These are phyloP conservation scores for Primulina tabacum DNA, from an alignment of 257 asterid genomes.

Conservation along the genomic window DNA sequence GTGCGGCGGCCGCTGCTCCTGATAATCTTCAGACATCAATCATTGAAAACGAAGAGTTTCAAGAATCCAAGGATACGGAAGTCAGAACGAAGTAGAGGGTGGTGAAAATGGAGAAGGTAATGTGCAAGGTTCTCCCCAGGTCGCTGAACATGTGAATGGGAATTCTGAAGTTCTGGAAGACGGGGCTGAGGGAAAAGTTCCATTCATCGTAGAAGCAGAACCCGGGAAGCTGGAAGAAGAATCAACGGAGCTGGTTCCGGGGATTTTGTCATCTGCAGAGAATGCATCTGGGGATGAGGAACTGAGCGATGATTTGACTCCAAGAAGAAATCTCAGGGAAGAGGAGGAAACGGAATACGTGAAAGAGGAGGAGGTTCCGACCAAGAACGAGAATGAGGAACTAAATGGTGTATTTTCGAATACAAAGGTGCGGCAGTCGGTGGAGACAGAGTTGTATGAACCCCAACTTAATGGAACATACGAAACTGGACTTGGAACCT, in stretches of 20 bases:
- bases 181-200: slow-evolving; percentile 13
- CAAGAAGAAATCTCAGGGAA: slow-evolving; percentile 20
- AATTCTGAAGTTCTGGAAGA: slow-evolving; percentile 4
- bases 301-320: slow-evolving; percentile 20
- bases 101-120: neutral
- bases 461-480: slow-evolving; percentile 19
- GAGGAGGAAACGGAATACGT: slow-evolving; percentile 30
- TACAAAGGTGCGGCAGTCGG: slow-evolving; percentile 30
- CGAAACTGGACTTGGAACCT: slow-evolving; percentile 36
- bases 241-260: slow-evolving; percentile 25
- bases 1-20: neutral
- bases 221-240: slow-evolving; percentile 30
- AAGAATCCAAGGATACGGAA: neutral
- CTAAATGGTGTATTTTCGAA: slow-evolving; percentile 26
- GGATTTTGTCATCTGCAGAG: slow-evolving; percentile 30
- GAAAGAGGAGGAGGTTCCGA: slow-evolving; percentile 24
- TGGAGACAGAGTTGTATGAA: slow-evolving; percentile 31
- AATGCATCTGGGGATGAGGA: slow-evolving; percentile 37
- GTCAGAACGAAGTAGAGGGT: neutral
- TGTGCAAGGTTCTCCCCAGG: slow-evolving; percentile 12
- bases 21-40: neutral
- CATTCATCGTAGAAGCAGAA: slow-evolving; percentile 19
- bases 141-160: slow-evolving; percentile 6
- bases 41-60: neutral
- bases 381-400: slow-evolving; percentile 26